Conservation (phyloP, 129 eudicot genomes). For the Saposhnikovia divaricata region DNA sequence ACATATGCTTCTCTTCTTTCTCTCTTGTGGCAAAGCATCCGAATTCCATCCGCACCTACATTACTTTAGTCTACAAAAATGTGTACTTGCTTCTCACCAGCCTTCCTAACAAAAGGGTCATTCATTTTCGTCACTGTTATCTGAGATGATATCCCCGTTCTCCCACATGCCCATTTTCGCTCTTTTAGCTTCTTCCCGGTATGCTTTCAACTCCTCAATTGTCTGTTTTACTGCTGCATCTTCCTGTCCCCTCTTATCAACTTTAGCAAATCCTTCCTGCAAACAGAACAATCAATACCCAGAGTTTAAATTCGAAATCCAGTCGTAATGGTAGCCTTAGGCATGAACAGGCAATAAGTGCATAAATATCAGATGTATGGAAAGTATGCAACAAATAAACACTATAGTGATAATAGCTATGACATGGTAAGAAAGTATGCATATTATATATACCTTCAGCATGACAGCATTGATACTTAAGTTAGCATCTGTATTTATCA, state of each 20-base stretch:
- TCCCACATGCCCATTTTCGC: conserved; percentile 74
- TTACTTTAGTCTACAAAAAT: conserved; percentile 16
- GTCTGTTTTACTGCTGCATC: conserved; percentile 42
- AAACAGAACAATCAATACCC: background rate
- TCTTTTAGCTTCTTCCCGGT: conserved; percentile 54
- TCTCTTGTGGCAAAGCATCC: background rate
- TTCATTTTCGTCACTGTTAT: conserved; percentile 53
- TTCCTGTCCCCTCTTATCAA: conserved; percentile 77
- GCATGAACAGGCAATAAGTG: background rate
- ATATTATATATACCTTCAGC: background rate
- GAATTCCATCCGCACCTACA: background rate
- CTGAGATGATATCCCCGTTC: conserved; percentile 78
- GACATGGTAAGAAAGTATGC: background rate
- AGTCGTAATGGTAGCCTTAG: background rate
- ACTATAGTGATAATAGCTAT: too few species aligned
- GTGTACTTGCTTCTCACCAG: conserved; percentile 62
- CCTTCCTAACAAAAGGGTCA: conserved; percentile 37
- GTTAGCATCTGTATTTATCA: background rate
- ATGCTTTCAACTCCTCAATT: conserved; percentile 57
- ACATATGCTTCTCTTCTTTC: background rate
- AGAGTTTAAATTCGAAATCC: background rate
- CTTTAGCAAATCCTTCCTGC: conserved; percentile 78
- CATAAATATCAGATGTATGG: too few species aligned
- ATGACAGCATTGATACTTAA: background rate
- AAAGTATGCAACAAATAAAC: too few species aligned